A percentile compares a stretch with the other conserved stretches of the same genome.
Evolutionary conservation across 164 flowering plant genomes (phyloP).

Genomic region (Vitis vinifera): ASM3070453v1 NC_081821.1:2949501-2950000

Average conservation of each 20-base stretch:
- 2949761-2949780: slow-evolving; percentile 18
- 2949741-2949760: slow-evolving; percentile 42
- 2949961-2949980: too few species aligned
- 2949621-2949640: slow-evolving; percentile 26
- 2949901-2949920: slow-evolving; percentile 47
- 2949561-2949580: slow-evolving; percentile 32
- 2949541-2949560: slow-evolving; percentile 50
- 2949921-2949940: slow-evolving; percentile 6
- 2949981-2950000: too few species aligned
- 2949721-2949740: slow-evolving; percentile 45
- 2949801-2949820: too few species aligned
- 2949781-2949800: too few species aligned
- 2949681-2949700: slow-evolving; percentile 46
- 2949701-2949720: slow-evolving; percentile 41
- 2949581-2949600: slow-evolving; percentile 48
- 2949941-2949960: neutral
- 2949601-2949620: slow-evolving; percentile 26
- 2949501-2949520: slow-evolving; percentile 25
- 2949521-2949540: slow-evolving; percentile 55
- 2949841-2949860: slow-evolving; percentile 19
- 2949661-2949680: slow-evolving; percentile 48
- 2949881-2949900: slow-evolving; percentile 42
- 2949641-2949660: slow-evolving; percentile 37
- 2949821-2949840: neutral
- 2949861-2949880: slow-evolving; percentile 44